These are phyloP conservation scores for Lepidium didymum DNA, from an alignment of 345 rosid species.

Conservation along the genomic window DNA sequence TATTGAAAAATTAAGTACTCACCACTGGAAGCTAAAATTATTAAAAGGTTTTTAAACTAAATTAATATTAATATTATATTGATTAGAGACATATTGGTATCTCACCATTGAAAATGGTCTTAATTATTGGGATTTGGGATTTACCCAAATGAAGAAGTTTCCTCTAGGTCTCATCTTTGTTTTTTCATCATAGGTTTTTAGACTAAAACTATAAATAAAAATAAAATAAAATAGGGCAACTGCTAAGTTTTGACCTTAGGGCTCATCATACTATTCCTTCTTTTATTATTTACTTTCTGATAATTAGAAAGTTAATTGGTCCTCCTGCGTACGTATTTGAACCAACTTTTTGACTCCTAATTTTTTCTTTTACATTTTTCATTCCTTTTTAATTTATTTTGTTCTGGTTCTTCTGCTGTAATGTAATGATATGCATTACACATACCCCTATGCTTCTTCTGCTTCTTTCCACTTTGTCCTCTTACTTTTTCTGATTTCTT, in stretches of 20 bases:
- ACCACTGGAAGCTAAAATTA: no score
- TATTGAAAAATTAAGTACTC: no score
- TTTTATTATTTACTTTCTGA: neutral
- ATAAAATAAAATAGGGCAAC: constrained; percentile 21
- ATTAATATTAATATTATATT: neutral
- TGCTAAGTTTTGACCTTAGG: constrained; percentile 33
- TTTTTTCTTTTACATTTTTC: constrained; percentile 2
- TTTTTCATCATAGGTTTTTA: neutral
- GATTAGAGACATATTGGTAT: no score
- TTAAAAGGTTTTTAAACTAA: no score
- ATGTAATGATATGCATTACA: constrained; percentile 8
- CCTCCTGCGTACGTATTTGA: constrained; percentile 20
- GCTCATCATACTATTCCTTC: constrained; percentile 21
- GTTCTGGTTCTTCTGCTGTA: neutral
- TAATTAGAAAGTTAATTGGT: constrained; percentile 9
- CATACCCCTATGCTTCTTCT: constrained; percentile 24
- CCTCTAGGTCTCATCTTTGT: constrained; percentile 5
- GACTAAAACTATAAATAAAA: neutral
- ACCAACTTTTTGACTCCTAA: constrained; percentile 20
- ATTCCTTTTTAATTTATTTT: neutral
- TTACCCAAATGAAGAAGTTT: constrained; percentile 32
- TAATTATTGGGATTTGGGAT: constrained; percentile 31
- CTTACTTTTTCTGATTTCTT: constrained; percentile 18
- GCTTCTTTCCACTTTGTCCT: constrained; percentile 22
- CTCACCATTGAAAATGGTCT: no score